phyloP scores from a whole-genome alignment of 2,329 filamentous ascomycete genomes.

The Annulohypoxylon truncatum region DNA sequence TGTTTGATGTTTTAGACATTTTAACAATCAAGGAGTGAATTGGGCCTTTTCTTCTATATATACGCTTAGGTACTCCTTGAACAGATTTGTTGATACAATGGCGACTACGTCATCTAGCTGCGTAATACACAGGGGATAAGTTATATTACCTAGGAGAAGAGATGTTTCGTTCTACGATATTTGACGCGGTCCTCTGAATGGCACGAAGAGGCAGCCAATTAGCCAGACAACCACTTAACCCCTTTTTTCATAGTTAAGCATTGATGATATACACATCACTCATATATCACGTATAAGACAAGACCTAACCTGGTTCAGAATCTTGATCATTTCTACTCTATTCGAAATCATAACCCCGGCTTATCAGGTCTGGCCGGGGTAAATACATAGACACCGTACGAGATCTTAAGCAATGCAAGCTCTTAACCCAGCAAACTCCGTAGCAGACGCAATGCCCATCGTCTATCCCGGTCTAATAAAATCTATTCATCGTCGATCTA shows the following conservation, averaged over 20 bases:
- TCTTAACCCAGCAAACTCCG: conserved; percentile 25
- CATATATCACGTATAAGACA: no score
- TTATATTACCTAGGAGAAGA: neutral
- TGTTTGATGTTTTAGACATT: neutral
- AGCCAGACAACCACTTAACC: neutral
- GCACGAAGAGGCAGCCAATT: neutral
- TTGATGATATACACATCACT: neutral
- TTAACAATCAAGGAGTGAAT: neutral
- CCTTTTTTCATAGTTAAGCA: neutral
- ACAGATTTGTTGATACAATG: neutral
- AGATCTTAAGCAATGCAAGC: neutral
- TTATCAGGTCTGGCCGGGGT: neutral
- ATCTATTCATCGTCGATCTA: conserved; percentile 14
- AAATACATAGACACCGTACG: neutral
- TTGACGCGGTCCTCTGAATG: neutral
- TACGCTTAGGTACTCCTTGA: no score
- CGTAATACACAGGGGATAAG: neutral
- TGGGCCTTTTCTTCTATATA: neutral
- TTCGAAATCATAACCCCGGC: neutral
- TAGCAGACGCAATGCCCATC: conserved; percentile 5
- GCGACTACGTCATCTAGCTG: neutral
- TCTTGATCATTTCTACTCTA: neutral
- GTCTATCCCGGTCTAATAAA: conserved; percentile 30
- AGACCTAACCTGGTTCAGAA: neutral
- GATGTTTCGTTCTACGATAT: neutral